phyloP scores from a whole-genome alignment of 352 stramenopile species.

The Lagenidium giganteum region DNA sequence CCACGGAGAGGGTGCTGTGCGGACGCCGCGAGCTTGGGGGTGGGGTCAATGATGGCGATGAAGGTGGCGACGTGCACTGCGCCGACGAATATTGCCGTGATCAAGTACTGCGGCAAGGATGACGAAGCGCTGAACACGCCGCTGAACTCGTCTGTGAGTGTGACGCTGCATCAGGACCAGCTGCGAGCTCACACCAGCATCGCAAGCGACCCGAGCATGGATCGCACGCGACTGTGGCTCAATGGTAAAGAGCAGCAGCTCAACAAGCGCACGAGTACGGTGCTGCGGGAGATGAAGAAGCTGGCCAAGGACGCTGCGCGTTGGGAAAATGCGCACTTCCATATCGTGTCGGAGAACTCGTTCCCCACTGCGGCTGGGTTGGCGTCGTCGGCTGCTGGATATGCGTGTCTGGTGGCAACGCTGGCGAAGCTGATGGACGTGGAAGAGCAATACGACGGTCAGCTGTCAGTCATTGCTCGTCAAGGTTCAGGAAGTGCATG shows the following conservation, averaged over 20 bases:
- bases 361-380: constrained; percentile 98
- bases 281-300: constrained; percentile 63
- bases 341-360: constrained; percentile 96
- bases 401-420: constrained; percentile 90
- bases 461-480: constrained; percentile 91
- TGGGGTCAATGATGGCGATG: constrained; percentile 19
- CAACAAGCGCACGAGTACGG: constrained; percentile 77
- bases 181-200: constrained; percentile 95
- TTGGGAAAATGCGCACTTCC: constrained; percentile 55
- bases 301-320: constrained; percentile 19
- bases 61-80: constrained; percentile 85
- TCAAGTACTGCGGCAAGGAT: constrained; percentile 99
- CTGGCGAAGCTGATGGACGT: constrained; percentile 88
- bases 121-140: constrained; percentile 91
- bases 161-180: constrained; percentile 95
- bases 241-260: constrained; percentile 89
- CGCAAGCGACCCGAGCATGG: constrained; percentile 60
- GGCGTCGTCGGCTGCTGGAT: constrained; percentile 96
- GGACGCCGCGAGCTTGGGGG: too few relatives aligned
- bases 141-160: constrained; percentile 95
- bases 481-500: constrained; percentile 95
- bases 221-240: constrained; percentile 92
- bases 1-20: too few relatives aligned
- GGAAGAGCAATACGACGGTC: constrained; percentile 85
- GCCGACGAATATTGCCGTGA: constrained; percentile 97